Conservation (phyloP, 2,329 filamentous ascomycete genomes). For the Fusarium beomiforme region DNA sequence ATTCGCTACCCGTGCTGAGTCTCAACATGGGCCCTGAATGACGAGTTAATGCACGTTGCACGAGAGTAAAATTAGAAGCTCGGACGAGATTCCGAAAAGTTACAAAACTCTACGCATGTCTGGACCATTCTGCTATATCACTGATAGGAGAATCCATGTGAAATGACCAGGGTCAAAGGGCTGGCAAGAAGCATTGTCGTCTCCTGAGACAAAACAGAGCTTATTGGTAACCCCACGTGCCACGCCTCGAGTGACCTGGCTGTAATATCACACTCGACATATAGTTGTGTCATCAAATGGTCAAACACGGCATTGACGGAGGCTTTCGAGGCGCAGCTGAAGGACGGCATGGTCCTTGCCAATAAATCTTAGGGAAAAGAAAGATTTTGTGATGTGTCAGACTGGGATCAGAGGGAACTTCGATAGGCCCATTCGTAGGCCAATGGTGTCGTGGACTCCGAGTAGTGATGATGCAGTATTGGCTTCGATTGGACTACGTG, state of each 20-base stretch:
- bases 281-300: conserved; percentile 8
- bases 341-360: conserved; percentile 12
- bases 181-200: conserved; percentile 13
- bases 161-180: not conserved
- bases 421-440: conserved; percentile 33
- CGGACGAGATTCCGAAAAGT: conserved; percentile 11
- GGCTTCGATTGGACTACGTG: conserved; percentile 35
- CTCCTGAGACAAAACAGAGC: conserved; percentile 15
- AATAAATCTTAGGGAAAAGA: conserved; percentile 4
- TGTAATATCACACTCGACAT: conserved; percentile 11
- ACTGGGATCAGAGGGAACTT: not conserved
- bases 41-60: not conserved
- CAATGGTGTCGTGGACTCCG: conserved; percentile 21
- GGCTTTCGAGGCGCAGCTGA: conserved; percentile 29
- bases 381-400: conserved; percentile 2
- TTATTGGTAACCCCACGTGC: conserved; percentile 16
- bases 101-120: not conserved
- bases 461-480: conserved; percentile 19
- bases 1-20: not conserved
- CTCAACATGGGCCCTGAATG: conserved; percentile 9
- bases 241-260: conserved; percentile 15
- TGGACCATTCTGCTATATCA: not conserved
- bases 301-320: conserved; percentile 20
- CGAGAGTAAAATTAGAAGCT: conserved; percentile 17
- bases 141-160: not conserved